A percentile compares a stretch with the other conserved stretches of the same genome.
These are phyloP conservation scores for Metarhizium brunneum DNA, from an alignment of 2,329 filamentous ascomycete species.

Conservation along the genomic window DNA sequence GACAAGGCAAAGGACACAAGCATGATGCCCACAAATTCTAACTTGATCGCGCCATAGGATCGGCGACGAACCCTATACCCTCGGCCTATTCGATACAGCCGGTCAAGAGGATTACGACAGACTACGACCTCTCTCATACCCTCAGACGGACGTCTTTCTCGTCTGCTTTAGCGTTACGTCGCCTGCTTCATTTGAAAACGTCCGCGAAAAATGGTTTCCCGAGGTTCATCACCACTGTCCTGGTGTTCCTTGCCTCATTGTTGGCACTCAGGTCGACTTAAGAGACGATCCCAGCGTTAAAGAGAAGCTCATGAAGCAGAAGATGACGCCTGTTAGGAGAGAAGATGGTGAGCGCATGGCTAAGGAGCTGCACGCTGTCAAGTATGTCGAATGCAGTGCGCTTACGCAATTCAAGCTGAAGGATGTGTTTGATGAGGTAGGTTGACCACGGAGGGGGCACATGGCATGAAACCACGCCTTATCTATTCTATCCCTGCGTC, in stretches of 20 bases:
- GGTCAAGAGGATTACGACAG: conserved; percentile 99
- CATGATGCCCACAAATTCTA: neutral
- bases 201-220: conserved; percentile 97
- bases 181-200: conserved; percentile 97
- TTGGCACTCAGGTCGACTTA: conserved; percentile 95
- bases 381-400: conserved; percentile 98
- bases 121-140: conserved; percentile 90
- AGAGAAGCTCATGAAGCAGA: conserved; percentile 90
- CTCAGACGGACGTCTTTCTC: conserved; percentile 96
- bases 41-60: conserved; percentile 55
- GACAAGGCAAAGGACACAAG: neutral
- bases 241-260: conserved; percentile 93
- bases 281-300: conserved; percentile 78
- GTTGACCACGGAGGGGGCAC: neutral
- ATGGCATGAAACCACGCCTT: neutral
- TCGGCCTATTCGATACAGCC: conserved; percentile 95
- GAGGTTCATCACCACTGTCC: conserved; percentile 98
- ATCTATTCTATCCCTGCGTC: neutral
- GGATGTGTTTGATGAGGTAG: conserved; percentile 98
- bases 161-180: conserved; percentile 98
- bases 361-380: conserved; percentile 92
- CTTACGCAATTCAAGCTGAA: conserved; percentile 98
- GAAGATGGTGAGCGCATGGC: conserved; percentile 96
- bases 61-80: conserved; percentile 94
- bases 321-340: conserved; percentile 86